Conservation (phyloP, 768 basidiomycete genomes). For the Phaeotremella fagi region DNA sequence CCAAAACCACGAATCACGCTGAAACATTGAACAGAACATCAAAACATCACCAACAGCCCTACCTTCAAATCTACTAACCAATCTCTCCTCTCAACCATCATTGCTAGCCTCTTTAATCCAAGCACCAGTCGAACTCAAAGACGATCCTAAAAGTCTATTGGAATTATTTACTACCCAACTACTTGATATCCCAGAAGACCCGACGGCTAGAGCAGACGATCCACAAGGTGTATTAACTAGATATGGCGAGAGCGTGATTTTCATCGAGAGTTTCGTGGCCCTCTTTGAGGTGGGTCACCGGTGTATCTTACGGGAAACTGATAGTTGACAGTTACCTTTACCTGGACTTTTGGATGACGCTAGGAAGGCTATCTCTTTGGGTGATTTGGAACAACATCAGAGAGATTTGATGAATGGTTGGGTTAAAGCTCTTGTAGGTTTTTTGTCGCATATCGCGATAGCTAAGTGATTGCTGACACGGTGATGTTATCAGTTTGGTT, state of each 20-base stretch:
- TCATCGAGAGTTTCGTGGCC: constrained; percentile 26
- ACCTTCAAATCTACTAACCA: constrained; percentile 28
- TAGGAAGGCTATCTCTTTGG: constrained; percentile 12
- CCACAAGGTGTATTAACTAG: constrained; percentile 42
- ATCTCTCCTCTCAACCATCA: constrained; percentile 21
- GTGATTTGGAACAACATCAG: constrained; percentile 18
- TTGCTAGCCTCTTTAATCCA: constrained; percentile 14
- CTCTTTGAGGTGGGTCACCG: constrained; percentile 23
- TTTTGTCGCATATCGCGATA: not conserved
- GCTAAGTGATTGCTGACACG: not conserved
- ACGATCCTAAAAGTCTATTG: constrained; percentile 14
- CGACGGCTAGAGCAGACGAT: constrained; percentile 29
- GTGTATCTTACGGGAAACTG: not conserved
- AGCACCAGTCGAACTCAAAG: too few species aligned
- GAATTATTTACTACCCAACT: constrained; percentile 10
- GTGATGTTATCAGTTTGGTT: constrained; percentile 38
- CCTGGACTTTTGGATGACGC: constrained; percentile 25
- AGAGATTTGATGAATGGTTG: constrained; percentile 36
- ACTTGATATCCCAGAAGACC: constrained; percentile 18
- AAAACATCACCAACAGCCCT: constrained; percentile 7
- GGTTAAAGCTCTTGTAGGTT: constrained; percentile 44
- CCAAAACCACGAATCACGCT: not conserved
- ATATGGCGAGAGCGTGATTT: constrained; percentile 38
- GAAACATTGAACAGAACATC: constrained; percentile 9
- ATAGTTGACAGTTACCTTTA: constrained; percentile 14